Conservation (phyloP, 768 basidiomycete species). For the Pulveroboletus frians region DNA sequence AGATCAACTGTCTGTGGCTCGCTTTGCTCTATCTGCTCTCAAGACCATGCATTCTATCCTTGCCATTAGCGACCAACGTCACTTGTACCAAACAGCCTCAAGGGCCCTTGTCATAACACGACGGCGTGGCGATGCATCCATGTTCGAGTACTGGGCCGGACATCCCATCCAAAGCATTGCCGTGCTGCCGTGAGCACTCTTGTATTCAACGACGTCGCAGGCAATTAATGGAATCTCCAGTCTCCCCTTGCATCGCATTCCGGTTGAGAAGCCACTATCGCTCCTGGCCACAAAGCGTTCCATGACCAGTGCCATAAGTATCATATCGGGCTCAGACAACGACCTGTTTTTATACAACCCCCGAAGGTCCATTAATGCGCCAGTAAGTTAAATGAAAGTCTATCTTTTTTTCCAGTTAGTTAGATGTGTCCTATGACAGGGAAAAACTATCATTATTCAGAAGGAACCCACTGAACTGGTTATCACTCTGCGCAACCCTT, state of each 20-base stretch:
- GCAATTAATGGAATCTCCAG: constrained; percentile 37
- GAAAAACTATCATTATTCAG: constrained; percentile 66
- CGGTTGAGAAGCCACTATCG: constrained; percentile 67
- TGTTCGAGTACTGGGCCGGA: constrained; percentile 84
- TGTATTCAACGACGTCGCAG: constrained; percentile 1
- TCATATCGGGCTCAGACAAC: constrained; percentile 52
- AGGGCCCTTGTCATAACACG: constrained; percentile 70
- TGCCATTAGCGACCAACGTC: constrained; percentile 70
- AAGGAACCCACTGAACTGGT: constrained; percentile 80
- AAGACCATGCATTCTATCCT: constrained; percentile 67
- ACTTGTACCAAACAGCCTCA: constrained; percentile 66
- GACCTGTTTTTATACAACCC: constrained; percentile 95
- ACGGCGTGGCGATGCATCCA: constrained; percentile 67
- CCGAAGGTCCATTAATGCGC: constrained; percentile 51
- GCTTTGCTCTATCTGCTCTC: constrained; percentile 84
- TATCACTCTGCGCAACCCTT: constrained; percentile 85
- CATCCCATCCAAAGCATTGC: constrained; percentile 75
- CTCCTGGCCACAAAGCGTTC: constrained; percentile 40
- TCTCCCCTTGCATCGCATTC: constrained; percentile 62
- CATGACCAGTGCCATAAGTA: constrained; percentile 36
- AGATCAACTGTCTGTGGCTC: constrained; percentile 85
- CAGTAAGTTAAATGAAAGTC: constrained; percentile 39
- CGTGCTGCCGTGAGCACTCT: constrained; percentile 58
- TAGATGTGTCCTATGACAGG: constrained; percentile 30
- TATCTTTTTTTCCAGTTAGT: constrained; percentile 1